A percentile compares a stretch with the other conserved stretches of the same genome.
Evolutionary conservation across 352 stramenopile genomes (phyloP).

Genomic region (Pythium dissimile): DNA sequence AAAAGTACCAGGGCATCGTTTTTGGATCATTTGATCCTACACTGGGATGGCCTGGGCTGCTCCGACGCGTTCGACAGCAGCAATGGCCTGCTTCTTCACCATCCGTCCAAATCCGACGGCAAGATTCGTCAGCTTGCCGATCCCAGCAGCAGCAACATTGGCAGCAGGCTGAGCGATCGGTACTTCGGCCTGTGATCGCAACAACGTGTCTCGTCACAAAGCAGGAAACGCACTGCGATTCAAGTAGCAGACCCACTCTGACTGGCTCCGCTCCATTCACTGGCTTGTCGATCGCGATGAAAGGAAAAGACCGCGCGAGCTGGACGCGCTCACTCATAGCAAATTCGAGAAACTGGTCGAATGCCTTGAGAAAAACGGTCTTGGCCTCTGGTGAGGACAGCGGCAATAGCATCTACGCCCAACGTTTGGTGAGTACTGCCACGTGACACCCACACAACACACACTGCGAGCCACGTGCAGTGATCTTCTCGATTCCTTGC

Average conservation of each 20-base stretch:
- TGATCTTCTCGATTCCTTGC: slow-evolving; percentile 64
- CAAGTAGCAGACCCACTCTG: not conserved
- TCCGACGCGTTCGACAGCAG: slow-evolving; percentile 71
- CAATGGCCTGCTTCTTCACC: slow-evolving; percentile 84
- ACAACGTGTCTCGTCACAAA: too few species aligned
- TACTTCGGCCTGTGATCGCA: not conserved
- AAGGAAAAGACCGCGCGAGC: slow-evolving; percentile 59
- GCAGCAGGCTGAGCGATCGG: slow-evolving; percentile 8
- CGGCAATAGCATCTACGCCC: slow-evolving; percentile 47
- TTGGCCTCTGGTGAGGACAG: slow-evolving; percentile 44
- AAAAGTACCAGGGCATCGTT: too few species aligned
- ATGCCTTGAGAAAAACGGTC: slow-evolving; percentile 44
- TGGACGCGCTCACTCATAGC: slow-evolving; percentile 40
- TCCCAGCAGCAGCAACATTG: slow-evolving; percentile 27
- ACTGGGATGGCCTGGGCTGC: slow-evolving; percentile 48
- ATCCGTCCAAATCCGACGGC: slow-evolving; percentile 78
- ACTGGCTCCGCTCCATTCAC: not conserved
- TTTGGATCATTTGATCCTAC: too few species aligned
- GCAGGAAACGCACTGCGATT: too few species aligned
- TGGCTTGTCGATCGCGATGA: slow-evolving; percentile 33
- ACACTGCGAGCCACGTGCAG: slow-evolving; percentile 25
- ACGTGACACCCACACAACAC: too few species aligned
- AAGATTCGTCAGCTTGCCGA: slow-evolving; percentile 78
- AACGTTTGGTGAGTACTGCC: not conserved
- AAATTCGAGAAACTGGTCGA: slow-evolving; percentile 56